Evolutionary conservation across 2,329 filamentous ascomycete genomes (phyloP), one percentile per base, ranked within the genome.

Genomic region (Cordyceps cicadae): DNA sequence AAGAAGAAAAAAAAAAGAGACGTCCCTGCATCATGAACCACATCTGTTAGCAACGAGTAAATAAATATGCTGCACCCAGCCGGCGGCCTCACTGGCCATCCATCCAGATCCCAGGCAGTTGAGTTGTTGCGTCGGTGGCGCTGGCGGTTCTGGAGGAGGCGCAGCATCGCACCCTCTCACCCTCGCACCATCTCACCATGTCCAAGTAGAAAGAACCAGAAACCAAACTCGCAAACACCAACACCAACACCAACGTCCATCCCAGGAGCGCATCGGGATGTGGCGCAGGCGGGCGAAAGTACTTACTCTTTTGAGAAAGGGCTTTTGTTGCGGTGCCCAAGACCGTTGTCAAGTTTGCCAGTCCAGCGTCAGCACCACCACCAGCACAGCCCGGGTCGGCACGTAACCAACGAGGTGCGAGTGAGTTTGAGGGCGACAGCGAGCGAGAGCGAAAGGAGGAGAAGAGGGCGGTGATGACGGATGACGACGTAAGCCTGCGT

Each of bases 291-390:
- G 56, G 39, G 14, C 37, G 21, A 45, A 45, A 32, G 43, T 24
- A 52, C 56, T 59, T 59, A 45, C 56, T 59, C 56, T 52, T 59
- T 59, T 59, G 48, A 59, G 56, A 34, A 43, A 43, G 5, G 2
- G 14, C 1, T 5, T 5, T 21, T 32, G 32, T 29, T 19, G 29
- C 11, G 12, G 21, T n/a, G 8, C 2, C 24, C 24, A 43, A 41
- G 5, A 11, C 54, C 54, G 54, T 26, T 50, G 8, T 14, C n/a
- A 39, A 9, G n/a, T 15, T 29, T n/a, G n/a, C n/a, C n/a, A n/a
- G n/a, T n/a, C n/a, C n/a, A 24, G 24, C 24, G 24, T 24, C 24
- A 4, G 2, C 54, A 57, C 45, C 54, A 49, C 41, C n/a, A 45
- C 41, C n/a, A 45, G 39, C 24, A 51, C 39, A 37, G 53, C 41